Percentiles rank a stretch among this genome's conserved stretches.
These are phyloP conservation scores for Pezicula radicicola DNA, from an alignment of 2,329 filamentous ascomycete species.

Conservation along the genomic window DNA sequence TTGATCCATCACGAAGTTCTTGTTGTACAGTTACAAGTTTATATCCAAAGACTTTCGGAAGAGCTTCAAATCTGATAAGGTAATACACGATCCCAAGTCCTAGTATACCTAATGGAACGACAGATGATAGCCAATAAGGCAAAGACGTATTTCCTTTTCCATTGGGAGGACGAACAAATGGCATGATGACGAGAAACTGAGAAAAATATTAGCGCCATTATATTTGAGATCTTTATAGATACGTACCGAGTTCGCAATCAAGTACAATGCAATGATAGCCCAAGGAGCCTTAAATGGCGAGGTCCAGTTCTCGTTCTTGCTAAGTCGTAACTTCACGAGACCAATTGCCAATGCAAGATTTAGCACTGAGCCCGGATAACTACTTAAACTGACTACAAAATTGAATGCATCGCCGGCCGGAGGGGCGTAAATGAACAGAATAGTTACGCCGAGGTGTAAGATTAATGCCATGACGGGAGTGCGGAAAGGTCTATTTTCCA, in stretches of 20 bases:
- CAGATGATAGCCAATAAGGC: not conserved
- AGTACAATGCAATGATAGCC: not conserved
- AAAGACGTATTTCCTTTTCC: slow-evolving; percentile 1
- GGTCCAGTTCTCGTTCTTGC: not conserved
- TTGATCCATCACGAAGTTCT: not conserved
- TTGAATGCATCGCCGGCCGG: slow-evolving; percentile 60
- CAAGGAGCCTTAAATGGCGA: not conserved
- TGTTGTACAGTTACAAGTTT: not conserved
- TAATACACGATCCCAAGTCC: not conserved
- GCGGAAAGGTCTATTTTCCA: not conserved
- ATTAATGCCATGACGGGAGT: slow-evolving; percentile 13
- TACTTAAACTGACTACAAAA: slow-evolving; percentile 54
- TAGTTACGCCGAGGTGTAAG: slow-evolving; percentile 50
- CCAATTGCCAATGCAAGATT: slow-evolving; percentile 51
- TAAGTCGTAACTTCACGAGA: slow-evolving; percentile 52
- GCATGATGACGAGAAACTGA: not conserved
- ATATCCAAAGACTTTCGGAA: not conserved
- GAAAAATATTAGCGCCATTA: not conserved
- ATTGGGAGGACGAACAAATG: not conserved
- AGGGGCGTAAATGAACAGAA: slow-evolving; percentile 54
- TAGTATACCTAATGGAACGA: not conserved
- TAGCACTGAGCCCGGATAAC: slow-evolving; percentile 57
- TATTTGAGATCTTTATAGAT: not conserved
- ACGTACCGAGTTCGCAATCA: not conserved
- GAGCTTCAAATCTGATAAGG: not conserved